These are phyloP conservation scores for Hanseniaspora taiwanica DNA, from an alignment of 805 yeast genomes.

Conservation along the genomic window DNA sequence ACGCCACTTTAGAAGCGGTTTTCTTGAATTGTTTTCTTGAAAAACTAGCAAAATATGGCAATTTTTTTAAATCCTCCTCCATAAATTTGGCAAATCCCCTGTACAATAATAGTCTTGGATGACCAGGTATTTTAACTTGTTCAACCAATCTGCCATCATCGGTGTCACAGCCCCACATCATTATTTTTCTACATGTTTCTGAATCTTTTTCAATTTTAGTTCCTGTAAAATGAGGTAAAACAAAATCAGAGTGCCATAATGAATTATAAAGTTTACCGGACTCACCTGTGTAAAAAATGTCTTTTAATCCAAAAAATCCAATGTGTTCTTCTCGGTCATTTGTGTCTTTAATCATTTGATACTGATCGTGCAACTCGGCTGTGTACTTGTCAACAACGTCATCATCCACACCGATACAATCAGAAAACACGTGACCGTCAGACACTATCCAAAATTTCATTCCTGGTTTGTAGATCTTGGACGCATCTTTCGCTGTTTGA, in stretches of 20 bases:
- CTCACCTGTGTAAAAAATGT: slow-evolving; percentile 24
- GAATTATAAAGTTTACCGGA: slow-evolving; percentile 17
- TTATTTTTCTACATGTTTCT: slow-evolving; percentile 27
- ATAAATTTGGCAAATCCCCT: slow-evolving; percentile 49
- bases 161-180: slow-evolving; percentile 34
- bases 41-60: slow-evolving; percentile 25
- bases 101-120: slow-evolving; percentile 38
- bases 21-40: slow-evolving; percentile 40
- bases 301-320: slow-evolving; percentile 31
- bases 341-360: slow-evolving; percentile 24
- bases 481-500: slow-evolving; percentile 19
- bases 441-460: slow-evolving; percentile 42
- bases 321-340: slow-evolving; percentile 18
- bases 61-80: slow-evolving; percentile 40
- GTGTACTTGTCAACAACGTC: slow-evolving; percentile 38
- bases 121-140: slow-evolving; percentile 44
- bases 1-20: slow-evolving; percentile 39
- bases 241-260: slow-evolving; percentile 18
- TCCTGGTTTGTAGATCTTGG: slow-evolving; percentile 40
- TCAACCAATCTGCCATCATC: slow-evolving; percentile 51
- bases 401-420: slow-evolving; percentile 51
- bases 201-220: slow-evolving; percentile 26
- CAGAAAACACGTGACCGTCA: slow-evolving; percentile 55
- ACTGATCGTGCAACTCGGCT: slow-evolving; percentile 29
- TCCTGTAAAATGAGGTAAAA: slow-evolving; percentile 27